Evolutionary conservation across 306 rosid species (phyloP), one percentile per base, ranked within the genome.

Genomic region (Medicago lupulina): DNA sequence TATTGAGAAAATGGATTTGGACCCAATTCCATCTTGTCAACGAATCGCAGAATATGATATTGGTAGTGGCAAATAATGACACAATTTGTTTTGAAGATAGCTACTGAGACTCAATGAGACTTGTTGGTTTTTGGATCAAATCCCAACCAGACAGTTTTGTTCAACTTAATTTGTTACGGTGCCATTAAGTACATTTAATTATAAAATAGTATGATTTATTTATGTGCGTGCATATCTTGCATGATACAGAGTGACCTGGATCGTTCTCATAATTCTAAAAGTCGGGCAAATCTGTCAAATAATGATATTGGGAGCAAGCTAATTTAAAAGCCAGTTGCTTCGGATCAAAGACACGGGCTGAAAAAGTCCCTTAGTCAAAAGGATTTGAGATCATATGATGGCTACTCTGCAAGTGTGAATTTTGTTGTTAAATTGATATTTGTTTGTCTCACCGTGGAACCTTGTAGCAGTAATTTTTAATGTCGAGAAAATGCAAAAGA

Each of bases 221-320:
- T 75, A 63, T 68, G 68, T 54, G 17, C 78, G 70, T 9, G 18
- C 55, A 31, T 77, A 7, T 80, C 17, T 58, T 84, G 59, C 69
- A 15, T 79, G 80, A 74, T 55, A 75, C 97, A 96, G 99, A 92
- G 94, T 76, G 99, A 96, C 78, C 76, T 80, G 69, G 96, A 96
- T 50, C 92, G 70, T 75, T 85, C 90, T 70, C 90, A 75, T 81
- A 87, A 78, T 60, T 84, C 86, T 69, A 81, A 76, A 68, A 80
- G 77, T 73, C 76, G 76, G 16, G 67, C 67, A 74, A 88, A 84
- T 81, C 53, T 53, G 43, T 90, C 80, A 86, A 86, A 79, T 82
- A 74, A 66, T 36, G 83, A 82, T 46, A 39, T 41, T 23, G 87
- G 87, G 76, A 89, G 75, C 83, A 82, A 79, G 65, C 85, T 76